These are phyloP conservation scores for Fonsecaea multimorphosa DNA, from an alignment of 2,329 filamentous ascomycete species.

Conservation along the genomic window DNA sequence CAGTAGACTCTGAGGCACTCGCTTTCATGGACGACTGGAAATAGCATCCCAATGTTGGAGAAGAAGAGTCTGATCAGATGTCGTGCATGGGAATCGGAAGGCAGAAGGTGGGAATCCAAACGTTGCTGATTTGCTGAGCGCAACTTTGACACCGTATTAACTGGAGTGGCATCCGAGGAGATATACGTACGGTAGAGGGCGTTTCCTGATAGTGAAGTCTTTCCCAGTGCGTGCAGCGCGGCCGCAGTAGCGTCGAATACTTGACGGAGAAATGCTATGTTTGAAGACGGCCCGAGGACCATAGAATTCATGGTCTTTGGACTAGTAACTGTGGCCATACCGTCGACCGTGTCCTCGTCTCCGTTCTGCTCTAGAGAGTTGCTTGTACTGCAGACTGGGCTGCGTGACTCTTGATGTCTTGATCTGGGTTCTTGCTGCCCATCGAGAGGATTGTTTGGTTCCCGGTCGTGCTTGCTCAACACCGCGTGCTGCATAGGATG, in stretches of 20 bases:
- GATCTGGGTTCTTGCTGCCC: background rate
- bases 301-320: constrained; percentile 47
- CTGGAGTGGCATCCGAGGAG: constrained; percentile 29
- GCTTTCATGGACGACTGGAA: constrained; percentile 42
- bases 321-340: constrained; percentile 46
- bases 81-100: constrained; percentile 33
- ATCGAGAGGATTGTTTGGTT: background rate
- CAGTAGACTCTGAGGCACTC: constrained; percentile 42
- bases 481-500: constrained; percentile 4
- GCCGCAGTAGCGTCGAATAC: constrained; percentile 31
- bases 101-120: constrained; percentile 28
- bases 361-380: constrained; percentile 19
- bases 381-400: constrained; percentile 24
- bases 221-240: constrained; percentile 24
- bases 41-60: constrained; percentile 42
- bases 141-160: constrained; percentile 23
- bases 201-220: constrained; percentile 25
- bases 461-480: background rate
- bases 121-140: constrained; percentile 12
- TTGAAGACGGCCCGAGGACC: constrained; percentile 44
- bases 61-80: constrained; percentile 48
- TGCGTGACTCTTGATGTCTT: background rate
- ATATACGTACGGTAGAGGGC: constrained; percentile 17
- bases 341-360: constrained; percentile 44
- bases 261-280: constrained; percentile 33